These are phyloP conservation scores for Colletotrichum kahawae DNA, from an alignment of 2,329 filamentous ascomycete genomes.

Conservation along the genomic window DNA sequence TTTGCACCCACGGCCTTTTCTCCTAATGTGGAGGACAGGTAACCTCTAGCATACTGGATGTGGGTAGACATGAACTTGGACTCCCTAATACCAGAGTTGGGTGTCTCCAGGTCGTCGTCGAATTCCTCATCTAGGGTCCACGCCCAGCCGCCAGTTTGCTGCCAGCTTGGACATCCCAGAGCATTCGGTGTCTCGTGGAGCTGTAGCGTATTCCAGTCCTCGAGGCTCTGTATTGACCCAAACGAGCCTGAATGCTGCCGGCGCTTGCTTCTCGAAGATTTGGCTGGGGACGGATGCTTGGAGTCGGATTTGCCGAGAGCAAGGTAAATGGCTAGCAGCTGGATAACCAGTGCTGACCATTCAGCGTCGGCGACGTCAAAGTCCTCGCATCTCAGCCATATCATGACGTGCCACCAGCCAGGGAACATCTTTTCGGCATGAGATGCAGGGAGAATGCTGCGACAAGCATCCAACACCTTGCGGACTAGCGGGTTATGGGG, in stretches of 20 bases:
- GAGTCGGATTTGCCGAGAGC: slow-evolving; percentile 53
- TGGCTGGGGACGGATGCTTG: slow-evolving; percentile 19
- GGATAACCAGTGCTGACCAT: slow-evolving; percentile 71
- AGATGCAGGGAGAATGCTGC: slow-evolving; percentile 65
- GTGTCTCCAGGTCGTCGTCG: slow-evolving; percentile 34
- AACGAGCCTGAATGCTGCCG: slow-evolving; percentile 40
- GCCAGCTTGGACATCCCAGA: slow-evolving; percentile 58
- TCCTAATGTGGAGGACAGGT: slow-evolving; percentile 65
- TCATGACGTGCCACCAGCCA: slow-evolving; percentile 76
- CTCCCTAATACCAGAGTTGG: slow-evolving; percentile 26
- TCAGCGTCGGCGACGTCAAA: slow-evolving; percentile 59
- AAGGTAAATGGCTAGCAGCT: slow-evolving; percentile 69
- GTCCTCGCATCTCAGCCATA: slow-evolving; percentile 65
- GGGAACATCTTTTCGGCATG: slow-evolving; percentile 67
- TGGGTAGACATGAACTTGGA: slow-evolving; percentile 54
- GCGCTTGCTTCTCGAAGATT: slow-evolving; percentile 30
- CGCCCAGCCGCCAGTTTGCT: slow-evolving; percentile 70
- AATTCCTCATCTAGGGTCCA: slow-evolving; percentile 69
- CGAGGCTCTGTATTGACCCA: slow-evolving; percentile 38
- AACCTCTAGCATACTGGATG: slow-evolving; percentile 67
- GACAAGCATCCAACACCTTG: slow-evolving; percentile 65
- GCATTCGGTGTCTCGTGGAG: slow-evolving; percentile 52
- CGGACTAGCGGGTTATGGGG: slow-evolving; percentile 67
- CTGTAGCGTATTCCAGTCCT: slow-evolving; percentile 55
- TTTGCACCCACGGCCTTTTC: slow-evolving; percentile 53